A percentile compares a stretch with the other conserved stretches of the same genome.
phyloP scores from a whole-genome alignment of 176 grass and related monocot genomes.

The Raddia guianensis region DNA sequence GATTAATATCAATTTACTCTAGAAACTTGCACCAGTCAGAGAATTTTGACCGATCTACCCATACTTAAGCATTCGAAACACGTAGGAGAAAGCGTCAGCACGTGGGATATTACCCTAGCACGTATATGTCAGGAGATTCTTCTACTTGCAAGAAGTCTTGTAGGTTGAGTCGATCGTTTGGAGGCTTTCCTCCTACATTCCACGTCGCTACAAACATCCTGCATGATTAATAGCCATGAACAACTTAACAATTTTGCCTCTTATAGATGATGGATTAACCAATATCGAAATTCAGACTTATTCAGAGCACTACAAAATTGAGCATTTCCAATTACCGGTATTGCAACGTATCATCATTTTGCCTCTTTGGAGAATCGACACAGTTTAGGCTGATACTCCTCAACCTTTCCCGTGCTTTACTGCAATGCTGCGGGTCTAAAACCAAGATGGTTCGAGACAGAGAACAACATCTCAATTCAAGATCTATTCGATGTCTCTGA shows the following conservation, averaged over 20 bases:
- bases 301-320: background rate
- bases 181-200: constrained; percentile 86
- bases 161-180: constrained; percentile 50
- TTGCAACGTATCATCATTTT: constrained; percentile 20
- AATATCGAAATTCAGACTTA: background rate
- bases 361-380: constrained; percentile 23
- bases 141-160: constrained; percentile 74
- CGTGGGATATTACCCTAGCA: constrained; percentile 50
- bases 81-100: background rate
- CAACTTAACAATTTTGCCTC: background rate
- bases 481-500: background rate
- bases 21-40: background rate
- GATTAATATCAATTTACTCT: background rate
- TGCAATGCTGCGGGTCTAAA: constrained; percentile 58
- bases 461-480: background rate
- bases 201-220: constrained; percentile 82
- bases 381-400: constrained; percentile 48
- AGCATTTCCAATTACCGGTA: constrained; percentile 36
- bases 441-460: background rate
- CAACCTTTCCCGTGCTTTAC: constrained; percentile 37
- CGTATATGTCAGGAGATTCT: constrained; percentile 73
- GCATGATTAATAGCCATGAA: background rate
- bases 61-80: background rate
- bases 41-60: background rate
- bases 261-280: background rate